phyloP scores from a whole-genome alignment of 1,284 basidiomycete species.

The Sporisorium sorghi region DNA sequence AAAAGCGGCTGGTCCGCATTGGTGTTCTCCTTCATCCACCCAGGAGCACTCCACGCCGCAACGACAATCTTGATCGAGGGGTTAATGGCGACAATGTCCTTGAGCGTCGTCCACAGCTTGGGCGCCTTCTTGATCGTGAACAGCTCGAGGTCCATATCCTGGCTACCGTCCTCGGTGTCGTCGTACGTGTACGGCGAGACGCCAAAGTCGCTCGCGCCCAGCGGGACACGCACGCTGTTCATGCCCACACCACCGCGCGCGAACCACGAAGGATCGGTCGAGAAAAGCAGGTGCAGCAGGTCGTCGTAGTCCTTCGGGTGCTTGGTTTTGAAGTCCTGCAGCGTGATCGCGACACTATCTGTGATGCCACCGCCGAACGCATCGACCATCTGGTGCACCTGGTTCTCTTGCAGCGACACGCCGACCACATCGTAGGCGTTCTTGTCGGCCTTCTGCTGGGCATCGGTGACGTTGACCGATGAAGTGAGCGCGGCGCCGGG shows the following conservation, averaged over 20 bases:
- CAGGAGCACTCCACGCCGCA: conserved; percentile 54
- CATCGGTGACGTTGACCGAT: conserved; percentile 28
- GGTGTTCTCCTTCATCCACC: conserved; percentile 58
- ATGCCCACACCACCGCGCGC: conserved; percentile 43
- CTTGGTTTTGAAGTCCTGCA: conserved; percentile 50
- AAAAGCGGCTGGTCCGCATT: conserved; percentile 34
- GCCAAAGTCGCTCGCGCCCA: conserved; percentile 58
- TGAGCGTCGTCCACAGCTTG: conserved; percentile 51
- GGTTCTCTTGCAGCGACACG: conserved; percentile 32
- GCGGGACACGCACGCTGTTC: conserved; percentile 47
- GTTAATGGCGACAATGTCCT: conserved; percentile 42
- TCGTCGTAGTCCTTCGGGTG: conserved; percentile 51
- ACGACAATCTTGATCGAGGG: conserved; percentile 39
- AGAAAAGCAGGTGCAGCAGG: conserved; percentile 51
- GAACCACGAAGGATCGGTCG: conserved; percentile 37
- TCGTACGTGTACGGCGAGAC: conserved; percentile 50
- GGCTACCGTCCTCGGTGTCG: conserved; percentile 51
- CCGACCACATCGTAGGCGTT: conserved; percentile 25
- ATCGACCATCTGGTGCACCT: conserved; percentile 45
- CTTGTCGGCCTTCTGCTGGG: background rate
- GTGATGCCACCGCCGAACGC: conserved; percentile 53
- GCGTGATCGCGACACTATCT: conserved; percentile 51
- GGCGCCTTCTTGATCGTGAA: conserved; percentile 56
- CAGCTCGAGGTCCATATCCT: conserved; percentile 37
- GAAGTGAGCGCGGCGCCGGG: conserved; percentile 12